A percentile compares a stretch with the other conserved stretches of the same genome.
Evolutionary conservation across 441 rosid genomes (phyloP).

Genomic region (Capsella rubella): DNA sequence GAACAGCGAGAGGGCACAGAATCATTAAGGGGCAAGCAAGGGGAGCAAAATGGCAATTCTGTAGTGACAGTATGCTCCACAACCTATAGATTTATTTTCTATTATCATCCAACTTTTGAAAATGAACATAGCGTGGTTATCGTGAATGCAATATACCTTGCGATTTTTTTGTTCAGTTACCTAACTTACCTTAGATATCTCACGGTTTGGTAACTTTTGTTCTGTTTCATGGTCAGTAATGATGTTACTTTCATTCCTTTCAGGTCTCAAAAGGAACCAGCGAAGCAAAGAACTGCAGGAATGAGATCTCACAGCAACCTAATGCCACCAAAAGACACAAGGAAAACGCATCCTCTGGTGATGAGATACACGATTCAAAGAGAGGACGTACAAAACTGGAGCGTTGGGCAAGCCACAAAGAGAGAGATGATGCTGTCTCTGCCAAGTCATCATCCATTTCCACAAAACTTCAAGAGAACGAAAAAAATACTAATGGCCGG

Average conservation of each 20-base stretch:
- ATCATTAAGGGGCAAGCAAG: conserved; percentile 71
- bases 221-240: conserved; percentile 13
- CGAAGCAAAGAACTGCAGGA: conserved; percentile 54
- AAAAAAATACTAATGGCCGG: conserved; percentile 55
- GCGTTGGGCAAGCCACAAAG: conserved; percentile 97
- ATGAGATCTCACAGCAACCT: conserved; percentile 50
- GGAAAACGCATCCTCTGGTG: conserved; percentile 78
- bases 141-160: conserved; percentile 40
- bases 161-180: conserved; percentile 24
- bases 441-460: conserved; percentile 66
- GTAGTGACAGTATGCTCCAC: conserved; percentile 76
- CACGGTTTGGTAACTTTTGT: conserved; percentile 22
- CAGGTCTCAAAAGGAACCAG: conserved; percentile 66
- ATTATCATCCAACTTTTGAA: conserved; percentile 34
- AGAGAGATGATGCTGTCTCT: conserved; percentile 70
- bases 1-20: conserved; percentile 70
- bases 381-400: conserved; percentile 92
- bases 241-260: conserved; percentile 43
- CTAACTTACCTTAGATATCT: conserved; percentile 19
- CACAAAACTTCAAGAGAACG: conserved; percentile 68
- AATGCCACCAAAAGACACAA: conserved; percentile 63
- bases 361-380: conserved; percentile 77
- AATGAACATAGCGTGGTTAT: conserved; percentile 40
- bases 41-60: conserved; percentile 65
- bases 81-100: conserved; percentile 34